A percentile compares a stretch with the other conserved stretches of the same genome.
Conservation (phyloP, 1,284 basidiomycete genomes). For the Anthracocystis walkeri region DNA sequence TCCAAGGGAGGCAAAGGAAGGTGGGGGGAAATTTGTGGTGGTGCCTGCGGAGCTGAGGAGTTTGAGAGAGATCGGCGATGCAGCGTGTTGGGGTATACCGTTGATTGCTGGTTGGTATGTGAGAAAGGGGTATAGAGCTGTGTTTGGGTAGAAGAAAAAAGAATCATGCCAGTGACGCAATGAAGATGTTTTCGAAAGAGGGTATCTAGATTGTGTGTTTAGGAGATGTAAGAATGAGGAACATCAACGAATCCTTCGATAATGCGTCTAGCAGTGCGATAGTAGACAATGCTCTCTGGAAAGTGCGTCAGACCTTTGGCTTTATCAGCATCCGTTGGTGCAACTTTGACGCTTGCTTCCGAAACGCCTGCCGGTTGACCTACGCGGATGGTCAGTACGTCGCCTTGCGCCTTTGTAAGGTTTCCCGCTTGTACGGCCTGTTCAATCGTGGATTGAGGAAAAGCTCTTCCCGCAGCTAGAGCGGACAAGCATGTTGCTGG, state of each 20-base stretch:
- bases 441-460: constrained; percentile 45
- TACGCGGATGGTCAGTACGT: constrained; percentile 52
- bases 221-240: constrained; percentile 7
- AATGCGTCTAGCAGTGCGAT: constrained; percentile 61
- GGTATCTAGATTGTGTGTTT: background rate
- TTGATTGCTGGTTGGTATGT: constrained; percentile 20
- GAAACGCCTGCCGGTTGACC: constrained; percentile 66
- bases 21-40: constrained; percentile 34
- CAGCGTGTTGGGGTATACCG: constrained; percentile 46
- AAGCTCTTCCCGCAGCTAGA: constrained; percentile 47
- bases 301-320: constrained; percentile 1
- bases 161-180: background rate
- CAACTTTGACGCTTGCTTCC: constrained; percentile 46
- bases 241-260: constrained; percentile 53
- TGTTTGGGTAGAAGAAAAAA: constrained; percentile 20
- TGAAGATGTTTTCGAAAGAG: background rate
- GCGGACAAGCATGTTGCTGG: constrained; percentile 65
- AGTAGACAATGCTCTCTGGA: constrained; percentile 55
- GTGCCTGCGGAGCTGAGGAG: constrained; percentile 49
- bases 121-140: constrained; percentile 19
- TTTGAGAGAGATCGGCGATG: constrained; percentile 51
- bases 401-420: background rate
- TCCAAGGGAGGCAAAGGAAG: background rate
- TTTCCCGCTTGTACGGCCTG: constrained; percentile 19
- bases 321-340: constrained; percentile 2